These are phyloP conservation scores for Chaetoceros muelleri DNA, from an alignment of 108 stramenopile genomes.

Conservation along the genomic window DNA sequence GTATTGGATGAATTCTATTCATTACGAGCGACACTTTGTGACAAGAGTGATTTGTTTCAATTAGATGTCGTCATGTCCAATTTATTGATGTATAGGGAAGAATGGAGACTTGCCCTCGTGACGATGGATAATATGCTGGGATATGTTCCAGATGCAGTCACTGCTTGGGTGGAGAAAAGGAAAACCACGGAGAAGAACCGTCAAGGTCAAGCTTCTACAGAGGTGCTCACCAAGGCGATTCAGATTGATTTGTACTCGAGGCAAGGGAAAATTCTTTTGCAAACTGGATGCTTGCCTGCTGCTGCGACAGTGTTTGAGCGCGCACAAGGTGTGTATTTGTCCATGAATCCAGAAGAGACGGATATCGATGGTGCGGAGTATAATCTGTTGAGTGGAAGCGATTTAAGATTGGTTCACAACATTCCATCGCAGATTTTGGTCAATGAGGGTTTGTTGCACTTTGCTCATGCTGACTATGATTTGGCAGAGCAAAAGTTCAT, in stretches of 20 bases:
- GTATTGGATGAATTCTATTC: conserved; percentile 37
- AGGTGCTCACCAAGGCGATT: conserved; percentile 9
- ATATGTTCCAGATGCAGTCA: conserved; percentile 12
- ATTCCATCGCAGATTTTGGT: conserved; percentile 25
- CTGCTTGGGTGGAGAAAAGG: conserved; percentile 2
- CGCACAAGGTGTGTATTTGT: conserved; percentile 1
- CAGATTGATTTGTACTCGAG: conserved; percentile 56
- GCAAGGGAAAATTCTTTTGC: conserved; percentile 75
- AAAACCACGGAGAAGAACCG: not conserved
- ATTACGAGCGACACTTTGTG: conserved; percentile 15
- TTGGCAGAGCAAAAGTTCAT: conserved; percentile 38
- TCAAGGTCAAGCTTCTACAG: not conserved
- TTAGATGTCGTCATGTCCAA: conserved; percentile 61
- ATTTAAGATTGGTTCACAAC: conserved; percentile 19
- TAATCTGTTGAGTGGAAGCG: not conserved
- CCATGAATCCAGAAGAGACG: not conserved
- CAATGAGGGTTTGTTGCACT: conserved; percentile 60
- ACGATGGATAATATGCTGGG: conserved; percentile 47
- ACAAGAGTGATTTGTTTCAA: conserved; percentile 17
- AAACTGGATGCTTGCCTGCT: conserved; percentile 50
- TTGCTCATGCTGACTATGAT: conserved; percentile 55
- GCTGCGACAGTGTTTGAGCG: conserved; percentile 44
- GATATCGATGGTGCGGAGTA: not conserved
- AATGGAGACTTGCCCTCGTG: conserved; percentile 74
- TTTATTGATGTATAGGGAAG: conserved; percentile 36